phyloP scores from a whole-genome alignment of 1,139 yeast species.

The Scheffersomyces titani region DNA sequence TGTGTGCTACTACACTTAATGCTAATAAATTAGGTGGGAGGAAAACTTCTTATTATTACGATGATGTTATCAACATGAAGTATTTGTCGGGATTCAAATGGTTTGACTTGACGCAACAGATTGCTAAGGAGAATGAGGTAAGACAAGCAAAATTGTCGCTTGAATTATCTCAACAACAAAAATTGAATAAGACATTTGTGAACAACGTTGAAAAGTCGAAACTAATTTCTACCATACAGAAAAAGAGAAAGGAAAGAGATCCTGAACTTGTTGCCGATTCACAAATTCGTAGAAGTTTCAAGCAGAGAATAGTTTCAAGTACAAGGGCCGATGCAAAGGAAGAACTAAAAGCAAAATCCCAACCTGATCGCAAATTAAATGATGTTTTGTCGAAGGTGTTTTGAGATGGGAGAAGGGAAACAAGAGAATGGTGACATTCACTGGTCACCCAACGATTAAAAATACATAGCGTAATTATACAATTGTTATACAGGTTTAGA shows the following conservation, averaged over 20 bases:
- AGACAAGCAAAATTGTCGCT: constrained; percentile 85
- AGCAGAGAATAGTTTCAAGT: constrained; percentile 64
- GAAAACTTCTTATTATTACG: constrained; percentile 89
- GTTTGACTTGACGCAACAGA: constrained; percentile 92
- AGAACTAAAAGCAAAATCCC: constrained; percentile 45
- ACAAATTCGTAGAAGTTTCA: constrained; percentile 54
- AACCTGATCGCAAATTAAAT: constrained; percentile 44
- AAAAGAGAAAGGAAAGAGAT: constrained; percentile 40
- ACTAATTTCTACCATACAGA: constrained; percentile 69
- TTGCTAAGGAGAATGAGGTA: constrained; percentile 85
- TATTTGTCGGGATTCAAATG: constrained; percentile 92
- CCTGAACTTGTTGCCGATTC: constrained; percentile 18
- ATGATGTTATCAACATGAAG: constrained; percentile 88
- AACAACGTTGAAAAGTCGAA: constrained; percentile 85
- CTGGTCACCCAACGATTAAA: neutral
- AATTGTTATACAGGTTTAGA: neutral
- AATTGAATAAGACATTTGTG: constrained; percentile 80
- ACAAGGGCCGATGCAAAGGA: constrained; percentile 64
- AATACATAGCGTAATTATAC: neutral
- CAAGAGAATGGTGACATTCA: neutral
- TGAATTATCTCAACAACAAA: constrained; percentile 86
- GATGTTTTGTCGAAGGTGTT: constrained; percentile 44
- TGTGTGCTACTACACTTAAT: constrained; percentile 83
- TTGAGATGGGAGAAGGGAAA: constrained; percentile 3
- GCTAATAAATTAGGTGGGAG: constrained; percentile 91